A percentile compares a stretch with the other conserved stretches of the same genome.
These are phyloP conservation scores for Fusarium mexicanum DNA, from an alignment of 2,329 filamentous ascomycete genomes.

Conservation along the genomic window DNA sequence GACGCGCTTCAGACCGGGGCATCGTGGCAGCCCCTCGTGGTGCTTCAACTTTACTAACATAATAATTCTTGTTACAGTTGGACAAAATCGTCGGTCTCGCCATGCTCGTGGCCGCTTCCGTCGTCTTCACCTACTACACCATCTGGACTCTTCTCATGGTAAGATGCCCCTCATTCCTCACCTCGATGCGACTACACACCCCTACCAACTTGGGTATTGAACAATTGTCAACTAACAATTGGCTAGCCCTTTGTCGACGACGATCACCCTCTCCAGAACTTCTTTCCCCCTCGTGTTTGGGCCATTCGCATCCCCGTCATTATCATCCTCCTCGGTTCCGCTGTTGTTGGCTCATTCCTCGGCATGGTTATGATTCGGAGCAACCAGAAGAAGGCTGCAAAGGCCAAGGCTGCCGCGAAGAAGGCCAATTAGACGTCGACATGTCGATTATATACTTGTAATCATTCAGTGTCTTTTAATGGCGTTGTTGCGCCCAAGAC, in stretches of 20 bases:
- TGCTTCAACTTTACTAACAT: constrained; percentile 23
- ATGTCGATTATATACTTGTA: constrained; percentile 35
- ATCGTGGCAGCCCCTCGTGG: constrained; percentile 38
- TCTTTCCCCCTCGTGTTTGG: constrained; percentile 98
- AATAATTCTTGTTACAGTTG: constrained; percentile 66
- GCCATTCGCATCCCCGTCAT: constrained; percentile 98
- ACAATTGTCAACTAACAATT: constrained; percentile 24
- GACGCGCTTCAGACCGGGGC: constrained; percentile 20
- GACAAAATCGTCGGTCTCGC: constrained; percentile 81
- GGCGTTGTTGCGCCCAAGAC: constrained; percentile 15
- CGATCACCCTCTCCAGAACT: constrained; percentile 89
- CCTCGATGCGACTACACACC: background rate
- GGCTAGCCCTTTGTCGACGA: constrained; percentile 93
- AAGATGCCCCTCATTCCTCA: constrained; percentile 44
- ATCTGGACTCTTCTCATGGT: constrained; percentile 99
- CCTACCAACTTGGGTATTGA: background rate
- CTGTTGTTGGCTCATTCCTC: constrained; percentile 95
- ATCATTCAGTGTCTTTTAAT: constrained; percentile 29
- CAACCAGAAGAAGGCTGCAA: constrained; percentile 96
- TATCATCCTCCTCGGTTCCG: constrained; percentile 88
- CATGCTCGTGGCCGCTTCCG: constrained; percentile 73
- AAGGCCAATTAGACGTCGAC: constrained; percentile 77
- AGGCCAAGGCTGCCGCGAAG: constrained; percentile 84
- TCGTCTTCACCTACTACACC: constrained; percentile 86
- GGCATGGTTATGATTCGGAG: constrained; percentile 98